Conservation (phyloP, 345 rosid genomes). For the Ceriops tagal region DNA sequence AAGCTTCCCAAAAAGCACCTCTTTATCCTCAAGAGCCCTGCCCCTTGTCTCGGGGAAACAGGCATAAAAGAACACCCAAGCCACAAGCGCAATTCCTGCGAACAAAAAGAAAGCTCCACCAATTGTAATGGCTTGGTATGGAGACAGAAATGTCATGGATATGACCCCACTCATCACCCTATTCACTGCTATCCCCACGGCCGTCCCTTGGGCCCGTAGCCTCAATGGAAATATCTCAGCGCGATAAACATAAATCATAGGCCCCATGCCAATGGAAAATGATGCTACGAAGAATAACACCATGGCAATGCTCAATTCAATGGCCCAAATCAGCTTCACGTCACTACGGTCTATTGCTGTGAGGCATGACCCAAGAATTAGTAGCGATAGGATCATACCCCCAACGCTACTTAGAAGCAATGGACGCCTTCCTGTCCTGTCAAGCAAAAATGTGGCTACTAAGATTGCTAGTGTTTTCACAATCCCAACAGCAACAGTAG, state of each 20-base stretch:
- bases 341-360: slow-evolving; percentile 46
- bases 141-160: slow-evolving; percentile 48
- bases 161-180: slow-evolving; percentile 69
- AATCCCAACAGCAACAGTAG: slow-evolving; percentile 76
- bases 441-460: slow-evolving; percentile 67
- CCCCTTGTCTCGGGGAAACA: slow-evolving; percentile 74
- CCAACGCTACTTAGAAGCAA: slow-evolving; percentile 66
- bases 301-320: slow-evolving; percentile 45
- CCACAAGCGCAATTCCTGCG: slow-evolving; percentile 41
- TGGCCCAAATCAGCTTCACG: slow-evolving; percentile 54
- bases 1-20: slow-evolving; percentile 48
- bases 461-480: slow-evolving; percentile 60
- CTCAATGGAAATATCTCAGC: slow-evolving; percentile 82
- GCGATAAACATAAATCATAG: slow-evolving; percentile 74
- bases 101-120: slow-evolving; percentile 82
- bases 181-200: slow-evolving; percentile 62
- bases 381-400: slow-evolving; percentile 59
- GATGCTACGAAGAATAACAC: slow-evolving; percentile 57
- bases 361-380: slow-evolving; percentile 41
- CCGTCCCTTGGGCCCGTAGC: slow-evolving; percentile 75
- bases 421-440: slow-evolving; percentile 70
- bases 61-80: slow-evolving; percentile 55
- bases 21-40: slow-evolving; percentile 68
- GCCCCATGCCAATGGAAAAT: slow-evolving; percentile 90
- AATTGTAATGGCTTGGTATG: slow-evolving; percentile 49